Percentiles rank a stretch among this genome's conserved stretches.
Conservation (phyloP, 2,329 filamentous ascomycete species). For the Trichoderma koningii region DNA sequence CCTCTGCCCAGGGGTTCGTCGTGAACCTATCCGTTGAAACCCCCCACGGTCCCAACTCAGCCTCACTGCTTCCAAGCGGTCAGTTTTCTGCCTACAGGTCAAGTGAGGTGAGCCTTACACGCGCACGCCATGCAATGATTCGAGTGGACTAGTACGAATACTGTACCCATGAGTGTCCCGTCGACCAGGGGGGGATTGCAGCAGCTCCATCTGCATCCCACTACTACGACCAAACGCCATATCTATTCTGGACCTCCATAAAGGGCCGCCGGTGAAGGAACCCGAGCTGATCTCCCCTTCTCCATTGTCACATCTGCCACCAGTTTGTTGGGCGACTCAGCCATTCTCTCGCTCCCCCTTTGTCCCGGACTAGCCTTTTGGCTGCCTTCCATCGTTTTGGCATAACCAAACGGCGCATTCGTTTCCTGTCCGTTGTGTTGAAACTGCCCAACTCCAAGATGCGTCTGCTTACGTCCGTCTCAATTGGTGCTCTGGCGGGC, state of each 20-base stretch:
- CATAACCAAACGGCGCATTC: constrained; percentile 16
- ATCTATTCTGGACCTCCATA: constrained; percentile 13
- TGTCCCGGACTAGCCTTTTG: constrained; percentile 9
- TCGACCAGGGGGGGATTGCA: constrained; percentile 20
- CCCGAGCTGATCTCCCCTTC: not conserved
- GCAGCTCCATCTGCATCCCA: not conserved
- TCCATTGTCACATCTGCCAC: not conserved
- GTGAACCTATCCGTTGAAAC: not conserved
- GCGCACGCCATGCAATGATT: constrained; percentile 13
- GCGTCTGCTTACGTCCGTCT: constrained; percentile 19
- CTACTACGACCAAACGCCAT: constrained; percentile 12
- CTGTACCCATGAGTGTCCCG: not conserved
- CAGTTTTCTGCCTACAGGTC: constrained; percentile 12
- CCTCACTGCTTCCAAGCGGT: constrained; percentile 17
- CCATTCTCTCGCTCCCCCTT: constrained; percentile 7
- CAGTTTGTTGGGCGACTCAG: not conserved
- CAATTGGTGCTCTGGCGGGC: constrained; percentile 20
- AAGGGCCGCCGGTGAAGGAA: constrained; percentile 12
- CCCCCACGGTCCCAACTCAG: constrained; percentile 13
- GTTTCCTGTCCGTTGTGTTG: constrained; percentile 3
- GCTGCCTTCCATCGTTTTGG: constrained; percentile 10
- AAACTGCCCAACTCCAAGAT: not conserved
- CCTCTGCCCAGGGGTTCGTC: not conserved
- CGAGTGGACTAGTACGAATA: not conserved
- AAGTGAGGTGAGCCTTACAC: constrained; percentile 24